Evolutionary conservation across 2,329 filamentous ascomycete genomes (phyloP).

Genomic region (Fusarium sublunatum): DNA sequence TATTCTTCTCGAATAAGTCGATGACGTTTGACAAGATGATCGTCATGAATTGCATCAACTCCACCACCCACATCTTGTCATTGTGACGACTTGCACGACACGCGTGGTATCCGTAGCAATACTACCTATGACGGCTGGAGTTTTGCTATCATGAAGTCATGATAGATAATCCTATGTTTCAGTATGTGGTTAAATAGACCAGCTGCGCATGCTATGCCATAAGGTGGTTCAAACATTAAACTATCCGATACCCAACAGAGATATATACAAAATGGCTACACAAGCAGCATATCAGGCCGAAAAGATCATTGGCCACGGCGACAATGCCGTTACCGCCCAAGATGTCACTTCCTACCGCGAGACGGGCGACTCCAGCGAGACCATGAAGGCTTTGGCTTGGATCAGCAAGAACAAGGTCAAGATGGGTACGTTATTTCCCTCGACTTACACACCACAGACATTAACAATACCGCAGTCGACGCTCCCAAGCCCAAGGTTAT

Average conservation of each 20-base stretch:
- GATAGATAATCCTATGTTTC: background rate
- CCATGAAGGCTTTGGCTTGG: slow-evolving; percentile 86
- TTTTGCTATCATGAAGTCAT: slow-evolving; percentile 18
- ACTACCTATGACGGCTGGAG: slow-evolving; percentile 20
- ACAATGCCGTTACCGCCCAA: slow-evolving; percentile 73
- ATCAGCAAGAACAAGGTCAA: slow-evolving; percentile 83
- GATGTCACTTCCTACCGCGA: slow-evolving; percentile 72
- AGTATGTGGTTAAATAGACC: slow-evolving; percentile 12
- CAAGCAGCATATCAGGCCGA: slow-evolving; percentile 77
- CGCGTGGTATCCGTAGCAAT: background rate
- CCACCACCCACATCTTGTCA: slow-evolving; percentile 16
- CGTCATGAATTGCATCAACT: slow-evolving; percentile 39
- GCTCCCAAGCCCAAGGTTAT: slow-evolving; percentile 77
- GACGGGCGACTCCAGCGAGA: slow-evolving; percentile 63
- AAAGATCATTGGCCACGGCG: slow-evolving; percentile 73
- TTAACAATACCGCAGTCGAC: slow-evolving; percentile 58
- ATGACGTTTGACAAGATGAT: slow-evolving; percentile 34
- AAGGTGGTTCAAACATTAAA: background rate
- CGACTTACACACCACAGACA: background rate
- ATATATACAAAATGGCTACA: slow-evolving; percentile 46
- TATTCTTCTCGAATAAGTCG: slow-evolving; percentile 15
- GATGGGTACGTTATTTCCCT: slow-evolving; percentile 59
- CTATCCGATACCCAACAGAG: background rate
- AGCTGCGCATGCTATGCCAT: background rate
- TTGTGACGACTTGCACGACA: slow-evolving; percentile 17